These are phyloP conservation scores for Didymella pinodella DNA, from an alignment of 2,329 filamentous ascomycete genomes.

Conservation along the genomic window DNA sequence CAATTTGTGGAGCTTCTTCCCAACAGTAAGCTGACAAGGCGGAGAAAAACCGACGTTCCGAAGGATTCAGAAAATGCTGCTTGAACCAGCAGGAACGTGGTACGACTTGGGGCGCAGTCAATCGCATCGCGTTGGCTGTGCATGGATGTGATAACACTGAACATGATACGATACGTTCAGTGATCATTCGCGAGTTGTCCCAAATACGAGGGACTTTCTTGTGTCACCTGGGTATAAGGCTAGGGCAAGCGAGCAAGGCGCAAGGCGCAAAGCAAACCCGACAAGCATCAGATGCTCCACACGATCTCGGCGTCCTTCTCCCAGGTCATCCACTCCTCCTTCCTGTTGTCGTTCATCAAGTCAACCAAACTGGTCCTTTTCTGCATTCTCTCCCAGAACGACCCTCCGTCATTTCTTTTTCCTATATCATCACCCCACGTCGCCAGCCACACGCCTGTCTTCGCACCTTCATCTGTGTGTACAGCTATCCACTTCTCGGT, in stretches of 20 bases:
- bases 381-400: constrained; percentile 24
- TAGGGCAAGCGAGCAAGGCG: neutral
- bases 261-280: neutral
- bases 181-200: neutral
- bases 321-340: constrained; percentile 20
- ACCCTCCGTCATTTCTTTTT: constrained; percentile 6
- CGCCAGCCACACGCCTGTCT: constrained; percentile 29
- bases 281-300: neutral
- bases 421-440: constrained; percentile 11
- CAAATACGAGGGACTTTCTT: neutral
- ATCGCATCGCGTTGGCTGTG: neutral
- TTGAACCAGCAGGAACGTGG: neutral
- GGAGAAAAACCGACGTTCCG: neutral
- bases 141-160: neutral
- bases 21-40: neutral
- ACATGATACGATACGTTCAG: neutral
- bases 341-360: constrained; percentile 7
- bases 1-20: neutral
- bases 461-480: constrained; percentile 23
- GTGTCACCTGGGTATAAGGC: neutral
- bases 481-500: constrained; percentile 22
- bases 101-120: neutral
- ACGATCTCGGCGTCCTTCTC: constrained; percentile 19
- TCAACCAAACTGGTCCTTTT: constrained; percentile 22
- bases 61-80: neutral